These are phyloP conservation scores for Aureobasidium pullulans DNA, from an alignment of 2,329 filamentous ascomycete species.

Conservation along the genomic window DNA sequence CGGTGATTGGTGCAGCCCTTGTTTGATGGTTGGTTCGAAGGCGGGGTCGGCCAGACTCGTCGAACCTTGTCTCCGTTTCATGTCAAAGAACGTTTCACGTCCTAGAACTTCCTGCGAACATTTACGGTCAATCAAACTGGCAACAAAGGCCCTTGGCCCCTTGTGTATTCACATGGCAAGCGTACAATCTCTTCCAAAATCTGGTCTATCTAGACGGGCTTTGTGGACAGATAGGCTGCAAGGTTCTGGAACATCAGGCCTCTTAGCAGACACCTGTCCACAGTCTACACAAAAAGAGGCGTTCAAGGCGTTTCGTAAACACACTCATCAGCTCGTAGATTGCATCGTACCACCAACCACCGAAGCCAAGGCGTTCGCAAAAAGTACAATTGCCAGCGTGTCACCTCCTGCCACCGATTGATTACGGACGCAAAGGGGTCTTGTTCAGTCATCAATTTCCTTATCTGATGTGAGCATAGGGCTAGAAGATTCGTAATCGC, in stretches of 20 bases:
- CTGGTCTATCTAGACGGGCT: background rate
- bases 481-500: background rate
- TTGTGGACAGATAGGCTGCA: background rate
- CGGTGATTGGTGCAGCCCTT: background rate
- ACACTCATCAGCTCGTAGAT: background rate
- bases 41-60: background rate
- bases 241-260: background rate
- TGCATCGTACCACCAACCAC: background rate
- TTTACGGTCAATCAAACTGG: background rate
- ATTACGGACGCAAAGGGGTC: background rate
- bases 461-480: background rate
- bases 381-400: background rate
- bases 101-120: background rate
- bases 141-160: background rate
- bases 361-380: background rate
- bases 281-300: background rate
- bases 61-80: background rate
- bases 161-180: background rate
- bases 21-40: background rate
- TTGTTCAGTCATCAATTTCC: background rate
- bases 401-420: background rate
- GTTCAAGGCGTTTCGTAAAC: background rate
- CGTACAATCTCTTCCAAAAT: background rate
- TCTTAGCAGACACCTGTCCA: background rate
- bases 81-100: constrained; percentile 7